Percentiles rank a stretch among this genome's conserved stretches.
phyloP scores from a whole-genome alignment of 2,329 filamentous ascomycete species.

The Calonectria pteridis region DNA sequence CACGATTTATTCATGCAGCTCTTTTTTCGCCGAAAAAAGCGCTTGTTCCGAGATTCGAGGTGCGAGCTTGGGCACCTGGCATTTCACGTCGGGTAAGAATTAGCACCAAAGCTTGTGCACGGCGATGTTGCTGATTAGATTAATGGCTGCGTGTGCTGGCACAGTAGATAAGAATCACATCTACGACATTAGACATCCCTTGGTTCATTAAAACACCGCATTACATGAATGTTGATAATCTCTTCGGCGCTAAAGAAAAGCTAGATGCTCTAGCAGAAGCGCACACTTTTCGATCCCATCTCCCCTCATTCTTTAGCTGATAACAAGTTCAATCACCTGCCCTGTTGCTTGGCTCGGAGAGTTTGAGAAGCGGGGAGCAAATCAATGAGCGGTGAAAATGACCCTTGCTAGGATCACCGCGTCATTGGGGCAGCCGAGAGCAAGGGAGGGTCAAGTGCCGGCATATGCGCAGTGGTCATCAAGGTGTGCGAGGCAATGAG shows the following conservation, averaged over 20 bases:
- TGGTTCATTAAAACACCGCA: background rate
- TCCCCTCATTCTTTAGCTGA: background rate
- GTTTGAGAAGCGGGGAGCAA: background rate
- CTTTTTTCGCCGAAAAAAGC: background rate
- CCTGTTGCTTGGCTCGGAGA: background rate
- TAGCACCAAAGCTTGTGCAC: background rate
- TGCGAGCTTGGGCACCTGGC: background rate
- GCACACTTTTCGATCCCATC: background rate
- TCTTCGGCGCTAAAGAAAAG: background rate
- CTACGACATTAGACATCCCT: background rate
- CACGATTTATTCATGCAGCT: background rate
- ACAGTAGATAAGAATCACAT: background rate
- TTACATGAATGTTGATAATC: background rate
- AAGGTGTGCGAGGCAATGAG: background rate
- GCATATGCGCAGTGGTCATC: background rate
- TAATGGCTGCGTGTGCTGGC: background rate
- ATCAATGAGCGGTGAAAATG: constrained; percentile 7
- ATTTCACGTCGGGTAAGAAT: background rate
- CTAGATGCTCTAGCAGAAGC: background rate
- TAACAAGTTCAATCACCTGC: background rate
- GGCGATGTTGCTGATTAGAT: background rate
- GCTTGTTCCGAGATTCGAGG: background rate
- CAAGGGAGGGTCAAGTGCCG: background rate
- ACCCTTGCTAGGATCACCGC: background rate
- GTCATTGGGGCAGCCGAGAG: background rate